Base-by-base conservation (phyloP, 345 rosid species). In the Brassica rapa region DNA sequence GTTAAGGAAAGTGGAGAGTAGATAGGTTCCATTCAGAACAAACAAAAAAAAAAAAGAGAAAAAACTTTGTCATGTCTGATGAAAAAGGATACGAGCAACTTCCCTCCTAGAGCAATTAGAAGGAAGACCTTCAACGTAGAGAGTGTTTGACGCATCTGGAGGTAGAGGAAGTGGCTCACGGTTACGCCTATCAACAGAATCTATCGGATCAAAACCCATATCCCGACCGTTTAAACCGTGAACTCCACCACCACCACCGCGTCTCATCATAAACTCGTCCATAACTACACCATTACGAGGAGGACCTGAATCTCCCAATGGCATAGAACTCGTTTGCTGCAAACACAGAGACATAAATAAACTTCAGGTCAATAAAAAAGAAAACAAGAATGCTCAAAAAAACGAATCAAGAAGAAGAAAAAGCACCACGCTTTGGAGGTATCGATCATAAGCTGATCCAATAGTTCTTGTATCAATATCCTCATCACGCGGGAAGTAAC, bases 111-210 rank as follows among this genome's bases (percentile, higher is more conserved):
- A 85, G 86, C 88, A 83, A 83, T 89, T 89, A 66, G 92, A 64
- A 81, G 98, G 95, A 81, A 93, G 88, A 6, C 98, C 98, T 82
- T 91, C 98, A 75, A 93, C 92, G 77, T 81, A 93, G 15, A 91
- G 84, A 49, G 98, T 91, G 77, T 82, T 90, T 25, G 98, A 81
- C 25, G 97, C 98, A 88, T 91, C 97, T 6, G 86, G 89, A 79
- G 98, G 98, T 8, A 93, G 76, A 66, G 90, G 91, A 63, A 85
- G 76, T 5, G 85, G 82, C 73, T 91, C 95, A 10, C 77, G 89
- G 67, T 79, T 80, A 19, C 87, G 83, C 86, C 92, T 86, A 41
- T 78, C 73, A 77, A 86, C 73, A 71, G 81, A 62, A 16, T 90
- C 91, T n/a, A 57, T 71, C 25, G 46, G 78, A 67, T 75, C 78